Evolutionary conservation across 768 basidiomycete species (phyloP).

Genomic region (Chalciporus sphaerocephalus): DNA sequence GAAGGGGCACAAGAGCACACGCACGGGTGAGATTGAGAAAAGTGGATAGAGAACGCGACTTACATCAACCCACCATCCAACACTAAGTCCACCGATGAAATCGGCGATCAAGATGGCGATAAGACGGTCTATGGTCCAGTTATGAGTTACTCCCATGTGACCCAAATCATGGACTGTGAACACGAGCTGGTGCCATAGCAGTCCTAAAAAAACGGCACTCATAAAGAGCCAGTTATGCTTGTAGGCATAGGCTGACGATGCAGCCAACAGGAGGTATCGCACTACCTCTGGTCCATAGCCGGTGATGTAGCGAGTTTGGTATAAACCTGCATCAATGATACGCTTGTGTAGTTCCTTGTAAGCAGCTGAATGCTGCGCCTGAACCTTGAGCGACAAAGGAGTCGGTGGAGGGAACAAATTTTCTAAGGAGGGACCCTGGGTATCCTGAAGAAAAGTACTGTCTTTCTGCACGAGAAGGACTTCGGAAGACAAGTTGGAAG

Average conservation of each 20-base stretch:
- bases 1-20: constrained; percentile 1
- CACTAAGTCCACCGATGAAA: constrained; percentile 87
- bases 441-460: constrained; percentile 16
- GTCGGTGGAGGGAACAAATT: constrained; percentile 53
- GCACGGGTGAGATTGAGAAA: constrained; percentile 5
- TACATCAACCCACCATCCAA: constrained; percentile 98
- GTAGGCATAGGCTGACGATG: constrained; percentile 59
- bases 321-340: constrained; percentile 75
- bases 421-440: constrained; percentile 38
- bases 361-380: constrained; percentile 66
- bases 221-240: constrained; percentile 57
- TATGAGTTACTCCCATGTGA: constrained; percentile 89
- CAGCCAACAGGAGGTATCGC: constrained; percentile 69
- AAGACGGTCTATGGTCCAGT: constrained; percentile 76
- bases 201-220: constrained; percentile 79
- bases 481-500: constrained; percentile 42
- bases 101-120: constrained; percentile 78
- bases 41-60: constrained; percentile 35
- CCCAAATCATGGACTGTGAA: constrained; percentile 94
- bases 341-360: constrained; percentile 77
- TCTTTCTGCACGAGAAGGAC: constrained; percentile 58
- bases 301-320: constrained; percentile 73
- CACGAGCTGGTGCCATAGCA: constrained; percentile 93
- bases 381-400: constrained; percentile 49
- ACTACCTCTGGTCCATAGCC: constrained; percentile 87